Evolutionary conservation across 208 protist genomes (phyloP), one percentile per base, ranked within the genome.

Genomic region (Naegleria gruberi): DNA sequence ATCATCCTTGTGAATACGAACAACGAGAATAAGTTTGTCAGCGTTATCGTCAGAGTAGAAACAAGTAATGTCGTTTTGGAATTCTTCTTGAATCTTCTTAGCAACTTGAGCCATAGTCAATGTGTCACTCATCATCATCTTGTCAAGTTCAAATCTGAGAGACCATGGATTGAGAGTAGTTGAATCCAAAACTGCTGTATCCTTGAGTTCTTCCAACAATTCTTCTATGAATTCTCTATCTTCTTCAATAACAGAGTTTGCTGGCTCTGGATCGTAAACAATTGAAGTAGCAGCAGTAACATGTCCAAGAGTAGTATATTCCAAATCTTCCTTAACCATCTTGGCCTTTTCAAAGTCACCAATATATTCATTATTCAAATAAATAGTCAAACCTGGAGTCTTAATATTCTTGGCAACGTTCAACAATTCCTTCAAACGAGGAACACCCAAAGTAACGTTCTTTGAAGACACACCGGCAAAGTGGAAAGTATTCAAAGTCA

Each of bases 401-500:
- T 98, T 98, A 51, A 97, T 96, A 42, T 96, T 97, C 89, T 97
- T 96, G 40, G 98, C 97, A 42, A 99, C 95, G 91, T 99, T 99
- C 89, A 99, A 98, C 82, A 99, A 93, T 94, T 99, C 99, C 83
- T 99, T 97, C 82, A 99, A 94, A 43, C 99, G 97, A 40, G 99
- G 99, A 44, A 99, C 98, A 93, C 99, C 99, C 42, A 99, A 96
- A 7, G 99, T 99, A 40, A 99, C 99, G 93, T 99, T 99, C 94
- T 99, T 99, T 82, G 96, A 95, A 8, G 97, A 98, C 86, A 99
- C 98, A 93, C 99, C 99, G 51, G 99, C 99, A 93, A 98, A 99
- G 95, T 99, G 99, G 95, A 99, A 99, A 45, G 99, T 99, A 93
- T 99, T 99, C 7, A 99, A 95, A 17, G 99, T 99, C 99, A 99